Base-by-base conservation (phyloP, 345 rosid genomes). In the Punica granatum region DNA sequence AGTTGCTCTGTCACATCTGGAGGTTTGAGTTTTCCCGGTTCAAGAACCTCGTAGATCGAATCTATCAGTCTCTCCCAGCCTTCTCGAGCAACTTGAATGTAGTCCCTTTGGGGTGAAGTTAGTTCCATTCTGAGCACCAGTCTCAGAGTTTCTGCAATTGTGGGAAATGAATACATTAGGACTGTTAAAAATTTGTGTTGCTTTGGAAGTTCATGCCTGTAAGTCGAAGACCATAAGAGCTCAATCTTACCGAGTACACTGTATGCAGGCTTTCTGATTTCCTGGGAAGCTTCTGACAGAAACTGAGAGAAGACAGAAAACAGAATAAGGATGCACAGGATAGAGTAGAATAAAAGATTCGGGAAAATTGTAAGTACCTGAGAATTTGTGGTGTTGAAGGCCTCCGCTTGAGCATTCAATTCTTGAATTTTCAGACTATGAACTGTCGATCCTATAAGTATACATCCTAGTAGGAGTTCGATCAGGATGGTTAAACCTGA, bases 131-230 rank as follows among this genome's bases (percentile, higher is more conserved):
- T 7, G 1, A 43, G 56, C 4, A 66, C 39, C 18, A 66, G 23
- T 34, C 59, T 34, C 0, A 65, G 68, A 30, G 68, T 30, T 35
- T 0, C 68, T 65, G 19, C 0, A 4, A 25, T 23, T 23, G 21
- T 6, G 0, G 15, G 5, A 7, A 0, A 44, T 16, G 68, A 65
- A 65, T 18, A 19, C 58, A 30, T n/a, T 0, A 0, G 21, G 2
- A 8, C 9, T 51, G 0, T 9, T 37, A 41, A 31, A 65, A 4
- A 19, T 30, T 31, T 0, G 0, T 8, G 6, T 23, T 35, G 1
- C 0, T 0, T 56, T n/a, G 30, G 16, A n/a, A 15, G 9, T 2
- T 0, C 23, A 13, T 25, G 67, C 67, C 0, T 1, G 3, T 16
- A 15, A 4, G 6, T 3, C 0, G 0, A 6, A 15, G 0, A 30